A percentile compares a stretch with the other conserved stretches of the same genome.
Conservation (phyloP, 805 yeast species). For the Saccharomyces jurei region DNA sequence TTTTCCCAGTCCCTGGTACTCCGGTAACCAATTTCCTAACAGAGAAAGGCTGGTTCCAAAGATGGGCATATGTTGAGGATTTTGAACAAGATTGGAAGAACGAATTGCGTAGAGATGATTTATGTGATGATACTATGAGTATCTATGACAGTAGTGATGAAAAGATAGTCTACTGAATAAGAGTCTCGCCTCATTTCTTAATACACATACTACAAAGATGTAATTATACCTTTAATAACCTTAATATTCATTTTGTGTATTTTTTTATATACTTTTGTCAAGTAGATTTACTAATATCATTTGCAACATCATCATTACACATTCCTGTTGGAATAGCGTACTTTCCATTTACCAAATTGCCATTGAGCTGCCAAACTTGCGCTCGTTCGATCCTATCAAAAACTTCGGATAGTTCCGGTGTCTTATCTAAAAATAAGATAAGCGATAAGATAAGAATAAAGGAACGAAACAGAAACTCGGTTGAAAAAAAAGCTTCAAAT, state of each 20-base stretch:
- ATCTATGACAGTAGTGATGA: neutral
- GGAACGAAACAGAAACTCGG: neutral
- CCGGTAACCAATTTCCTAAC: conserved; percentile 33
- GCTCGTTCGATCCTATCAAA: neutral
- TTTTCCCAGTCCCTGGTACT: conserved; percentile 46
- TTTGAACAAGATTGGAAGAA: conserved; percentile 38
- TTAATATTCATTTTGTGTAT: neutral
- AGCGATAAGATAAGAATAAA: neutral
- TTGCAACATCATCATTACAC: neutral
- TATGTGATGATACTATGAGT: conserved; percentile 3
- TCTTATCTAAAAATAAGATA: neutral
- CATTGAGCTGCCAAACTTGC: neutral
- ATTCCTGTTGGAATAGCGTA: neutral
- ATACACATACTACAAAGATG: neutral
- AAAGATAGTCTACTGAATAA: conserved; percentile 2
- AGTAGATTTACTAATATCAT: neutral
- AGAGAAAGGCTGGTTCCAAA: conserved; percentile 55
- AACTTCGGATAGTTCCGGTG: neutral
- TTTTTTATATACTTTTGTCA: neutral
- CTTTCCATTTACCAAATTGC: neutral
- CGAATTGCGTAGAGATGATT: neutral
- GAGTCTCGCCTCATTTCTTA: too few relatives aligned
- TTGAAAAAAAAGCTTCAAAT: neutral
- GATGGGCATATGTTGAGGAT: conserved; percentile 53
- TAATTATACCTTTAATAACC: neutral